A percentile compares a stretch with the other conserved stretches of the same genome.
These are phyloP conservation scores for Exsudoporus frostii DNA, from an alignment of 768 basidiomycete species.

Conservation along the genomic window DNA sequence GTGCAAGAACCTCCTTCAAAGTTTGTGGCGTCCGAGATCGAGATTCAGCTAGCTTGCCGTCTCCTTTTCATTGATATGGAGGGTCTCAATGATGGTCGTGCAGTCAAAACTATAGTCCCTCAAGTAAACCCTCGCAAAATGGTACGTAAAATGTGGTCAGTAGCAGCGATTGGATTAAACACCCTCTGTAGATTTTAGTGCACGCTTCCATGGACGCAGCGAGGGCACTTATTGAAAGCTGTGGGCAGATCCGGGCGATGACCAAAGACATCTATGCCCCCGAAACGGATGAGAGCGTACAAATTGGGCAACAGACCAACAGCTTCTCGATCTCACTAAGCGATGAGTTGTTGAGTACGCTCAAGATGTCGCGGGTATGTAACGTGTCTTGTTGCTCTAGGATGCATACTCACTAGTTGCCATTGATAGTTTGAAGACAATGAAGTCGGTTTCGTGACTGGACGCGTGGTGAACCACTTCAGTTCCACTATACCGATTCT, in stretches of 20 bases:
- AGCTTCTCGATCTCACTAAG: constrained; percentile 93
- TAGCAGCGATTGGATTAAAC: background rate
- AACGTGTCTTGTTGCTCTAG: background rate
- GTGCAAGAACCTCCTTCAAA: constrained; percentile 89
- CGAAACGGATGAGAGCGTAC: constrained; percentile 65
- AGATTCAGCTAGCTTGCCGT: constrained; percentile 80
- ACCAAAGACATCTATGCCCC: constrained; percentile 92
- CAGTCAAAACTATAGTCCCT: constrained; percentile 94
- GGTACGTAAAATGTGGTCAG: constrained; percentile 42
- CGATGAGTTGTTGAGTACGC: constrained; percentile 74
- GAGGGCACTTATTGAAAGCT: constrained; percentile 72
- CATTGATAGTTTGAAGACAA: constrained; percentile 87
- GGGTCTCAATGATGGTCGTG: constrained; percentile 93
- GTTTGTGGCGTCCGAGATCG: constrained; percentile 71
- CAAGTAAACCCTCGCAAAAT: constrained; percentile 96
- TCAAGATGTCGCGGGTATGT: constrained; percentile 86
- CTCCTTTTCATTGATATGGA: constrained; percentile 95
- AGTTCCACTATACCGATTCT: constrained; percentile 88
- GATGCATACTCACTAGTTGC: constrained; percentile 1
- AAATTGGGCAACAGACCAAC: constrained; percentile 94
- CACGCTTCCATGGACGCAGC: constrained; percentile 70
- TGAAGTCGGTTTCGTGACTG: constrained; percentile 90
- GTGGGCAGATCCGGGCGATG: constrained; percentile 81
- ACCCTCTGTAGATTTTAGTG: constrained; percentile 70
- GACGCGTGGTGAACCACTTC: constrained; percentile 79